phyloP scores from a whole-genome alignment of 345 rosid species.

The Cochlearia excelsa region DNA sequence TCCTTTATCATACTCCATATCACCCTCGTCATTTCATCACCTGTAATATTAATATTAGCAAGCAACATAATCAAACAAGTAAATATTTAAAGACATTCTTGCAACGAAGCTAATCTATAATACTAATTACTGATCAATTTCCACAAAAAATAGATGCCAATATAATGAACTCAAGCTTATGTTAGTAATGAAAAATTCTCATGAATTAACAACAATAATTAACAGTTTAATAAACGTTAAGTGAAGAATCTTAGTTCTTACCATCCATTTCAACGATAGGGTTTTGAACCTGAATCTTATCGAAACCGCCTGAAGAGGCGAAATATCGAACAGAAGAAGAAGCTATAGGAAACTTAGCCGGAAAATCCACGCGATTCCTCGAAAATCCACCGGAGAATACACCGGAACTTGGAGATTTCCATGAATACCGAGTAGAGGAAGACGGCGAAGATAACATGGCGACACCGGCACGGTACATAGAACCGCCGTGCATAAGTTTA shows the following conservation, averaged over 20 bases:
- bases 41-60: slow-evolving; percentile 24
- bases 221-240: not conserved
- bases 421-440: slow-evolving; percentile 30
- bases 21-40: slow-evolving; percentile 96
- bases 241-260: slow-evolving; percentile 30
- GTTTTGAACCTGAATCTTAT: slow-evolving; percentile 49
- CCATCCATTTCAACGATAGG: slow-evolving; percentile 73
- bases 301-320: slow-evolving; percentile 43
- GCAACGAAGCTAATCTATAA: slow-evolving; percentile 1
- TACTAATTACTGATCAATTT: slow-evolving; percentile 8
- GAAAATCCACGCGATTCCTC: slow-evolving; percentile 36
- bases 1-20: slow-evolving; percentile 88
- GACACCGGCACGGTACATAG: slow-evolving; percentile 27
- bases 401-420: slow-evolving; percentile 29
- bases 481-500: slow-evolving; percentile 27
- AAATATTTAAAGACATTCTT: not conserved
- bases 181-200: not conserved
- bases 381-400: slow-evolving; percentile 23
- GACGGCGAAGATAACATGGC: slow-evolving; percentile 33
- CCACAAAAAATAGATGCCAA: slow-evolving; percentile 8
- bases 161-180: not conserved
- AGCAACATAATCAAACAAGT: not conserved
- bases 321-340: slow-evolving; percentile 48
- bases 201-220: not conserved
- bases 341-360: slow-evolving; percentile 29